These are phyloP conservation scores for Candolleomyces eurysporus DNA, from an alignment of 768 basidiomycete species.

Conservation along the genomic window DNA sequence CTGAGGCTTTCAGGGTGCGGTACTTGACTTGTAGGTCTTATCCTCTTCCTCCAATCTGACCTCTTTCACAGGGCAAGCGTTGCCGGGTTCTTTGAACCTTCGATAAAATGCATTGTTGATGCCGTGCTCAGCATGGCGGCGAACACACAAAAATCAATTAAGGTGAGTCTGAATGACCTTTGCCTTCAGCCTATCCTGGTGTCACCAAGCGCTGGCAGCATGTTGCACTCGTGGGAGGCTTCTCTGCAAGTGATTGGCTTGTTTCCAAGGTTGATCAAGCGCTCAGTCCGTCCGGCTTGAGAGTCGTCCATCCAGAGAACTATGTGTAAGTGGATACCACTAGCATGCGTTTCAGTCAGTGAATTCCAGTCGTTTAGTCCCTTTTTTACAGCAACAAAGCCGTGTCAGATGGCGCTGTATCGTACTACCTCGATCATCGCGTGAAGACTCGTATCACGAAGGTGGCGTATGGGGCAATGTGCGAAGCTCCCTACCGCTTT, in stretches of 20 bases:
- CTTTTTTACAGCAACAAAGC: constrained; percentile 19
- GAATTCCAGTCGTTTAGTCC: background rate
- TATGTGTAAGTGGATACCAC: constrained; percentile 34
- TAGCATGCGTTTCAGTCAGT: background rate
- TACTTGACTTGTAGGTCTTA: background rate
- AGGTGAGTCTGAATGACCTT: constrained; percentile 22
- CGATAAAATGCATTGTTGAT: constrained; percentile 21
- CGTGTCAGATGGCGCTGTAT: constrained; percentile 21
- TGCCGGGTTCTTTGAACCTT: constrained; percentile 25
- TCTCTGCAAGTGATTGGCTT: constrained; percentile 52
- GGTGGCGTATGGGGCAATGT: background rate
- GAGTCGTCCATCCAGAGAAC: constrained; percentile 43
- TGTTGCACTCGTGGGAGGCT: constrained; percentile 49
- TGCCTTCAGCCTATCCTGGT: constrained; percentile 11
- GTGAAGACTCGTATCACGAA: constrained; percentile 4
- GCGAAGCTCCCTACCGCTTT: constrained; percentile 5
- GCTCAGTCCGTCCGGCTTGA: constrained; percentile 31
- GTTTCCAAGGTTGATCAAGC: constrained; percentile 33
- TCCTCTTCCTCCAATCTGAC: no score
- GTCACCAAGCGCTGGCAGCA: constrained; percentile 17
- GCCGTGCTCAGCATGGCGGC: background rate
- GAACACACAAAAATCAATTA: constrained; percentile 11
- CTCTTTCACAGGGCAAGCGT: constrained; percentile 14
- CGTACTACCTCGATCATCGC: constrained; percentile 10
- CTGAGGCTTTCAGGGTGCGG: constrained; percentile 39